phyloP scores from a whole-genome alignment of 192 early-diverging fungal species.

The Gryganskiella cystojenkinii region DNA sequence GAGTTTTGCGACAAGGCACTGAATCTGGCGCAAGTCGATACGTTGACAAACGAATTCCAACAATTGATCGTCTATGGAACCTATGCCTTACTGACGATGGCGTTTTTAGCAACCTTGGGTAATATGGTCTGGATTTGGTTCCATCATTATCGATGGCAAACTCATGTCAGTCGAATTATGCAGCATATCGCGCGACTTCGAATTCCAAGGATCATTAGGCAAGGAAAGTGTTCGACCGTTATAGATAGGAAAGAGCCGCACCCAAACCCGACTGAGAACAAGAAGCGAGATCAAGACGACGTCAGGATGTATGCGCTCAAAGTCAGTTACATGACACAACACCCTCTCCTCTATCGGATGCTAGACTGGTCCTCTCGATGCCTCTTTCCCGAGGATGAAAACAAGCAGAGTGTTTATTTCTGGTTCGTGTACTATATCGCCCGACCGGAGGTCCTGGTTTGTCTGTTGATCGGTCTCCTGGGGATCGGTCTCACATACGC shows the following conservation, averaged over 20 bases:
- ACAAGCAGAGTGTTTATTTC: conserved; percentile 19
- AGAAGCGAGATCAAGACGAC: not conserved
- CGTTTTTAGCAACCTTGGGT: not conserved
- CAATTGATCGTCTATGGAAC: conserved; percentile 21
- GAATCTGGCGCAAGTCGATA: conserved; percentile 4
- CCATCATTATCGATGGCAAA: conserved; percentile 15
- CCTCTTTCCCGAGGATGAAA: conserved; percentile 12
- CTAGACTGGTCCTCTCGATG: conserved; percentile 1
- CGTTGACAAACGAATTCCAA: conserved; percentile 1
- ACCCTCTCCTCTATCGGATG: conserved; percentile 23
- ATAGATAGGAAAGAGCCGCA: not conserved
- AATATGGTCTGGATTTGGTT: conserved; percentile 23
- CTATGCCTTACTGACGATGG: not conserved
- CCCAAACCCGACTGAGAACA: not conserved
- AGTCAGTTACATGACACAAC: conserved; percentile 8
- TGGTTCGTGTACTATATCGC: conserved; percentile 49
- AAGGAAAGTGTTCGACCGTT: not conserved
- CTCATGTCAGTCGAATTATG: conserved; percentile 7
- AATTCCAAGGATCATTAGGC: no score
- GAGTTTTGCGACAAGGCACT: conserved; percentile 11
- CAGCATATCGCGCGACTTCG: not conserved
- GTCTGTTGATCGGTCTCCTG: conserved; percentile 34
- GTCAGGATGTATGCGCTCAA: not conserved
- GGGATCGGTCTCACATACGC: conserved; percentile 27
- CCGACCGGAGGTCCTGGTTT: conserved; percentile 24